These are phyloP conservation scores for Fusarium nygamai DNA, from an alignment of 2,329 filamentous ascomycete genomes.

Conservation along the genomic window DNA sequence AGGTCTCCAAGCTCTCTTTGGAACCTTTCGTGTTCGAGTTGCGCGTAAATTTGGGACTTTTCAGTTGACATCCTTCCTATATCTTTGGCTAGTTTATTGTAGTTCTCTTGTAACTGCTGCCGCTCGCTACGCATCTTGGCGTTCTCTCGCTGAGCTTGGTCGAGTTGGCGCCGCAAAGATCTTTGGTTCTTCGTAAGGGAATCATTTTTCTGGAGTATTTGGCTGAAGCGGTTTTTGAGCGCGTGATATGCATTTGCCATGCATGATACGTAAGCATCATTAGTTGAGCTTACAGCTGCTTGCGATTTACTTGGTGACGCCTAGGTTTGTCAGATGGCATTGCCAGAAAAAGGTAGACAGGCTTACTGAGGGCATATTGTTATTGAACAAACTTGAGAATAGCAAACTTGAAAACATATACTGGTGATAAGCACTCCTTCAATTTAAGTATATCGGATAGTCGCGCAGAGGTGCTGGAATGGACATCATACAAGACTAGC, in stretches of 20 bases:
- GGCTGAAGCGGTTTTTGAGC: neutral
- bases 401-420: too few relatives aligned
- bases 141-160: neutral
- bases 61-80: neutral
- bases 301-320: too few relatives aligned
- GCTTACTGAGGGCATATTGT: too few relatives aligned
- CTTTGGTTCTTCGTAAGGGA: neutral
- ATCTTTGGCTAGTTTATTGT: neutral
- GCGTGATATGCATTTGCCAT: neutral
- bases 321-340: neutral
- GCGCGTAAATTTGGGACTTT: neutral
- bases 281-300: neutral
- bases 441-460: too few relatives aligned
- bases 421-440: too few relatives aligned
- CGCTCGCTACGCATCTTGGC: neutral
- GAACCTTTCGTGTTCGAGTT: neutral
- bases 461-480: too few relatives aligned
- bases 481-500: too few relatives aligned
- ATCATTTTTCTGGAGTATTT: neutral
- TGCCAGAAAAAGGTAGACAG: too few relatives aligned
- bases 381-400: too few relatives aligned
- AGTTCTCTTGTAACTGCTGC: neutral
- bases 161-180: neutral
- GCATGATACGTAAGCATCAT: neutral
- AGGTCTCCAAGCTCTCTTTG: neutral